Conservation (phyloP, 1,139 yeast genomes). For the Zygosaccharomyces pseudobailii region DNA sequence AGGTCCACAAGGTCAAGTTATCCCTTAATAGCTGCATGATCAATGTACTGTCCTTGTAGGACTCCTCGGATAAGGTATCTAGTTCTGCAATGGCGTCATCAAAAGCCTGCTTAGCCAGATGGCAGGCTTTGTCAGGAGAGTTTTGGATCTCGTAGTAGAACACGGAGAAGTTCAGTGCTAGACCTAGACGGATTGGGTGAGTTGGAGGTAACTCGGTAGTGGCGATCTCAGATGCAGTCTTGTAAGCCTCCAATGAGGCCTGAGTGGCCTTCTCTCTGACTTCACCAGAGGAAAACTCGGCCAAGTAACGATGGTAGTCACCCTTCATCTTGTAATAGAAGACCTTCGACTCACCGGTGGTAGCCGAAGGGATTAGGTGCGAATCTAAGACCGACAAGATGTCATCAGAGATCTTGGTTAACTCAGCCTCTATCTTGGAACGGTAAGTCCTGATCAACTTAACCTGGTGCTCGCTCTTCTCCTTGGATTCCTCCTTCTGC, state of each 20-base stretch:
- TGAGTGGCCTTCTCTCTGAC: conserved; percentile 92
- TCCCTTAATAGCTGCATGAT: conserved; percentile 98
- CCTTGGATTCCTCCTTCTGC: conserved; percentile 96
- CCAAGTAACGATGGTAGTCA: conserved; percentile 98
- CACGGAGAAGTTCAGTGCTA: conserved; percentile 96
- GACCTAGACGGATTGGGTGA: conserved; percentile 96
- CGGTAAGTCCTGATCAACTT: conserved; percentile 90
- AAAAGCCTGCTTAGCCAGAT: conserved; percentile 96
- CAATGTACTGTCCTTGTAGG: conserved; percentile 95
- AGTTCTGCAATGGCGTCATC: conserved; percentile 99
- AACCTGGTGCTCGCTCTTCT: conserved; percentile 70
- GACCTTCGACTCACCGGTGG: conserved; percentile 95
- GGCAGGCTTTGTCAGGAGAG: conserved; percentile 98
- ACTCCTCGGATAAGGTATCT: conserved; percentile 95
- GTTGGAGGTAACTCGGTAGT: conserved; percentile 96
- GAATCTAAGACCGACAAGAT: conserved; percentile 81
- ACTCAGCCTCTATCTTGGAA: conserved; percentile 88
- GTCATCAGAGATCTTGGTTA: conserved; percentile 91
- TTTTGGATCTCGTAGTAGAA: conserved; percentile 97
- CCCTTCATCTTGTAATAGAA: conserved; percentile 99
- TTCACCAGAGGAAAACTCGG: conserved; percentile 90
- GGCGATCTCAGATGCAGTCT: conserved; percentile 94
- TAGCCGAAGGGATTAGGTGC: conserved; percentile 90
- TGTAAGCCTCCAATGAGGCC: conserved; percentile 89
- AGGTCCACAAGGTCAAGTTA: conserved; percentile 97